These are phyloP conservation scores for Pseudocercospora musae DNA, from an alignment of 2,329 filamentous ascomycete species.

Conservation along the genomic window DNA sequence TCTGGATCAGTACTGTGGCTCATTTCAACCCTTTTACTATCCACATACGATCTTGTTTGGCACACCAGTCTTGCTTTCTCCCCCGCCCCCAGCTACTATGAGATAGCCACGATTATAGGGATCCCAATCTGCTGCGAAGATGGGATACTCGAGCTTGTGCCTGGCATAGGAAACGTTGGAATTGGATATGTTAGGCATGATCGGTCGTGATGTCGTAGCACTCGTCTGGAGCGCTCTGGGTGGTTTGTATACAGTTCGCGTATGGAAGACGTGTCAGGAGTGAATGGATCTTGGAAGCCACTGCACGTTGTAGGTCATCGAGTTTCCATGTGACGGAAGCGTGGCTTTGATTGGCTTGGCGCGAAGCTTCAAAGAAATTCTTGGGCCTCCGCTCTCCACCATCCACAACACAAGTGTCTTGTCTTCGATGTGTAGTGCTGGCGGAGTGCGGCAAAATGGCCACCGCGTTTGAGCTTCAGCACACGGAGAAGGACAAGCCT, in stretches of 20 bases:
- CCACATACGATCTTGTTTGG: conserved; percentile 76
- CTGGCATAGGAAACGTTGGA: conserved; percentile 50
- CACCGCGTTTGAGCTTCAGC: not conserved
- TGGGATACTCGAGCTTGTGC: conserved; percentile 72
- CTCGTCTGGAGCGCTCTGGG: not conserved
- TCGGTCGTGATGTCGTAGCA: not conserved
- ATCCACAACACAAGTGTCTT: not conserved
- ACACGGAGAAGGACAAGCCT: not conserved
- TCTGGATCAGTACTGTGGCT: conserved; percentile 1
- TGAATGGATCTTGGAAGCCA: not conserved
- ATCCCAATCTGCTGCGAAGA: conserved; percentile 86
- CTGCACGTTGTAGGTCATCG: not conserved
- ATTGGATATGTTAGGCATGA: conserved; percentile 16
- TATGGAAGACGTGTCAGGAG: not conserved
- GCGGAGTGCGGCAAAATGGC: not conserved
- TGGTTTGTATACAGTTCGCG: not conserved
- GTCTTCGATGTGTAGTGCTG: not conserved
- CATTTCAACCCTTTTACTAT: not conserved
- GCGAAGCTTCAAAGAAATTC: not conserved
- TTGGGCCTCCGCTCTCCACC: not conserved
- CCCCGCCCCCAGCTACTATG: conserved; percentile 83
- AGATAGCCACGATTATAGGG: conserved; percentile 71
- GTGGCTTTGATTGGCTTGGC: not conserved
- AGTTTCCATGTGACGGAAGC: not conserved
- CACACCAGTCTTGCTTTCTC: conserved; percentile 74